Evolutionary conservation across 2,329 filamentous ascomycete genomes (phyloP).

Genomic region (Trichocomaceae sp.): DNA sequence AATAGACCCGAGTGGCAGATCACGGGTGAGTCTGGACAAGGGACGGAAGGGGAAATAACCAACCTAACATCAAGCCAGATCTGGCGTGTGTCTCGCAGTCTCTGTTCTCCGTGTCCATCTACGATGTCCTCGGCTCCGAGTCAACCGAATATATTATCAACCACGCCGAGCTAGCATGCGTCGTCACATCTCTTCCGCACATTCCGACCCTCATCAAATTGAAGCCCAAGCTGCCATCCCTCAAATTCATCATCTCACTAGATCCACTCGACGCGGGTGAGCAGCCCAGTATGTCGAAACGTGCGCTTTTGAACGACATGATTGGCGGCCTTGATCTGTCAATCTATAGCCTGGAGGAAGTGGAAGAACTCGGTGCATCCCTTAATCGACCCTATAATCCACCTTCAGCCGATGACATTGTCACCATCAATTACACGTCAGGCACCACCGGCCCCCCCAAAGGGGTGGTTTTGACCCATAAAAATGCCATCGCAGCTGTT

Average conservation of each 20-base stretch:
- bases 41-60: background rate
- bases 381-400: constrained; percentile 64
- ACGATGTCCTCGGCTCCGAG: constrained; percentile 89
- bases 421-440: constrained; percentile 67
- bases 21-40: constrained; percentile 44
- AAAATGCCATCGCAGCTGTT: constrained; percentile 68
- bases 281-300: constrained; percentile 68
- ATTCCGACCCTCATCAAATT: constrained; percentile 76
- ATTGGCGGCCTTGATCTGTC: constrained; percentile 66
- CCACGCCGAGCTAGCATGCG: constrained; percentile 68
- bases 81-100: constrained; percentile 80
- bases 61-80: constrained; percentile 47
- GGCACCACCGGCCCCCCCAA: constrained; percentile 60
- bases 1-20: constrained; percentile 89
- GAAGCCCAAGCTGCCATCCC: constrained; percentile 63
- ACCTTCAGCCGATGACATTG: constrained; percentile 65
- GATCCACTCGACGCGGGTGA: constrained; percentile 79
- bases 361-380: constrained; percentile 71
- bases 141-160: constrained; percentile 94
- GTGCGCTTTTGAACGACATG: constrained; percentile 66
- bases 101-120: constrained; percentile 85
- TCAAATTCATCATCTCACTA: constrained; percentile 84
- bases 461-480: constrained; percentile 67
- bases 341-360: constrained; percentile 71
- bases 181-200: constrained; percentile 73